Evolutionary conservation across 2,329 filamentous ascomycete genomes (phyloP).

Genomic region (Fusarium secorum): DNA sequence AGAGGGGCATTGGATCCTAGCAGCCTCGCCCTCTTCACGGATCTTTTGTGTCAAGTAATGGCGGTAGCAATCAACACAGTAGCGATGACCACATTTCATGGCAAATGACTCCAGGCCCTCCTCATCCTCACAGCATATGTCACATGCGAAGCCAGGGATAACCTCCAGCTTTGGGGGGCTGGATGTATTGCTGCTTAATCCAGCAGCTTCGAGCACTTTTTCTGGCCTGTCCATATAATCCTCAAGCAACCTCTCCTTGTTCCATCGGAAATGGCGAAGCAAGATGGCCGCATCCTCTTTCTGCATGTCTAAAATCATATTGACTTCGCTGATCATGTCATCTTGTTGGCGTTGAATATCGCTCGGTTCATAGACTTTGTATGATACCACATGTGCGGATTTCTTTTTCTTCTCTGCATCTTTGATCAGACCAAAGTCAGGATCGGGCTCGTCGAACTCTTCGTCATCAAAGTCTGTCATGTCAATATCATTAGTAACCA

Average conservation of each 20-base stretch:
- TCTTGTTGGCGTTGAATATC: constrained; percentile 89
- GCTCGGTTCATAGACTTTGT: constrained; percentile 77
- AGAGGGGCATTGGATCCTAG: constrained; percentile 90
- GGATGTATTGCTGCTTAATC: constrained; percentile 72
- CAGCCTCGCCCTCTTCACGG: constrained; percentile 91
- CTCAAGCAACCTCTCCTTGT: constrained; percentile 93
- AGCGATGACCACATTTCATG: constrained; percentile 93
- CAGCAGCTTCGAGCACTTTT: constrained; percentile 82
- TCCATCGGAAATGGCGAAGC: constrained; percentile 90
- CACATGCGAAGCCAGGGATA: constrained; percentile 82
- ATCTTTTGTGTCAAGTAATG: constrained; percentile 95
- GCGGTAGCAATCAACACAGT: constrained; percentile 90
- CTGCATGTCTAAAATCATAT: constrained; percentile 86
- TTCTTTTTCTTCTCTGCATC: constrained; percentile 76
- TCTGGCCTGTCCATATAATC: constrained; percentile 92
- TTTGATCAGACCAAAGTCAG: constrained; percentile 61
- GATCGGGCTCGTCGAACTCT: constrained; percentile 65
- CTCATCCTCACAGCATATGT: constrained; percentile 95
- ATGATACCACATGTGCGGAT: constrained; percentile 83
- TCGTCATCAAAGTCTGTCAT: constrained; percentile 63
- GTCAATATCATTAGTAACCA: constrained; percentile 22
- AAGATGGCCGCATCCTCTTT: constrained; percentile 92
- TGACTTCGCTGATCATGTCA: constrained; percentile 86
- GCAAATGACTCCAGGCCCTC: constrained; percentile 82
- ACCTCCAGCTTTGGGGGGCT: constrained; percentile 72